phyloP scores from a whole-genome alignment of 305 asterid species.

The Coffea humblotiana region DNA sequence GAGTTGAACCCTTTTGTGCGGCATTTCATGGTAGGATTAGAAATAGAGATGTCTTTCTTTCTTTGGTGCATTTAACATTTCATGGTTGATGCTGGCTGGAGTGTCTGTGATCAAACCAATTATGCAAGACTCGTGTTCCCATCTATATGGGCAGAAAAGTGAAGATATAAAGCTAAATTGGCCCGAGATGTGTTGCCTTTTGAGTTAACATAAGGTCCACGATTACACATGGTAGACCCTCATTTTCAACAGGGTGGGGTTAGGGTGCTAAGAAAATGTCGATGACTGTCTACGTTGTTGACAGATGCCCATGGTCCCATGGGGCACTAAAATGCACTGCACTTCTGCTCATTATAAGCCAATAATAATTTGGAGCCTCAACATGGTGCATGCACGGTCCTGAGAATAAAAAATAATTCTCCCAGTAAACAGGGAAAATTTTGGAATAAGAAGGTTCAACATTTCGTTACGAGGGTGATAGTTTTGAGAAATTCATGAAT shows the following conservation, averaged over 20 bases:
- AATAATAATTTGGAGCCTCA: background rate
- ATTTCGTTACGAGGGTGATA: too few relatives aligned
- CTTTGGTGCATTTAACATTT: slow-evolving; percentile 1
- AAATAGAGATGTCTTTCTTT: background rate
- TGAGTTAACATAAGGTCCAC: background rate
- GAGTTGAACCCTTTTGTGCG: background rate
- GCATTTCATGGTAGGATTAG: background rate
- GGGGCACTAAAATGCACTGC: background rate
- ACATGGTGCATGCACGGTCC: background rate
- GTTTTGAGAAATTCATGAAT: too few relatives aligned
- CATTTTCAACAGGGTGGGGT: background rate
- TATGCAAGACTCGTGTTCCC: slow-evolving; percentile 13
- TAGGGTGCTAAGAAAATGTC: background rate
- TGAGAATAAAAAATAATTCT: background rate
- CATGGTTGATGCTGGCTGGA: background rate
- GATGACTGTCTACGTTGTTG: background rate
- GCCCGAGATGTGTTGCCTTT: slow-evolving; percentile 16
- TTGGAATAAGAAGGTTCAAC: too few relatives aligned
- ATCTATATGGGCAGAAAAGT: slow-evolving; percentile 12
- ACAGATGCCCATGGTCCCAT: background rate
- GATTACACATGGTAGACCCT: slow-evolving; percentile 29
- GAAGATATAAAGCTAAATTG: slow-evolving; percentile 1
- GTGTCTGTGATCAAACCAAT: background rate
- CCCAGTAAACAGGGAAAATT: too few relatives aligned
- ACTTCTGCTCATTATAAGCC: background rate